Evolutionary conservation across 176 grass and related monocot genomes (phyloP).

Genomic region (Pharus latifolius): DNA sequence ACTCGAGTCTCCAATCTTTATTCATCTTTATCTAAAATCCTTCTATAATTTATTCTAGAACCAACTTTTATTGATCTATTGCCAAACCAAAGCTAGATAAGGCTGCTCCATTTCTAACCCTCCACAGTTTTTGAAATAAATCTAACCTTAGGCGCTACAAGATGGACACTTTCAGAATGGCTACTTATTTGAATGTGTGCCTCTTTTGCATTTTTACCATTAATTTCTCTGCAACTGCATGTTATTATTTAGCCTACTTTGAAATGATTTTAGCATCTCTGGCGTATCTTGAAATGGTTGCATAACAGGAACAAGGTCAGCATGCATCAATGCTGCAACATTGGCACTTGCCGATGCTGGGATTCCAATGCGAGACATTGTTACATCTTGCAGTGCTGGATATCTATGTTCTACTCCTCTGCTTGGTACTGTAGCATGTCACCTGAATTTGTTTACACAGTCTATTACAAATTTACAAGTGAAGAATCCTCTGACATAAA

Average conservation of each 20-base stretch:
- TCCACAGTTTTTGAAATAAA: neutral
- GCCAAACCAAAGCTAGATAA: slow-evolving; percentile 3
- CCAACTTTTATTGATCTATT: neutral
- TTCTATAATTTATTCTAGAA: slow-evolving; percentile 1
- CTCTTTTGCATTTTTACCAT: neutral
- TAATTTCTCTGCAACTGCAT: neutral
- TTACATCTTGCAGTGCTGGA: slow-evolving; percentile 94
- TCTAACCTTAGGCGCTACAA: neutral
- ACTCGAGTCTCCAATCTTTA: neutral
- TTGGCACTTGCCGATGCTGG: slow-evolving; percentile 91
- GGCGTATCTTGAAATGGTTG: neutral
- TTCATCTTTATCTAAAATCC: neutral
- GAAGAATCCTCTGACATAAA: neutral
- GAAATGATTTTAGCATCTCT: neutral
- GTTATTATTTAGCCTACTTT: neutral
- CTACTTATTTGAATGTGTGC: too few relatives aligned
- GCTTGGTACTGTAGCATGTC: slow-evolving; percentile 67
- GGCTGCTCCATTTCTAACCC: neutral
- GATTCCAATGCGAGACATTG: slow-evolving; percentile 90
- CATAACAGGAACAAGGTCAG: slow-evolving; percentile 76
- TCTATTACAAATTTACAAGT: neutral
- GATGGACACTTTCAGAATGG: neutral
- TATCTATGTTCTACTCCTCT: slow-evolving; percentile 90
- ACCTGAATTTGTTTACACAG: neutral
- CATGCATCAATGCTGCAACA: slow-evolving; percentile 98